Percentiles rank a stretch among this genome's conserved stretches.
Evolutionary conservation across 169 alveolate species (phyloP).

Genomic region (Babesia ovata): DNA sequence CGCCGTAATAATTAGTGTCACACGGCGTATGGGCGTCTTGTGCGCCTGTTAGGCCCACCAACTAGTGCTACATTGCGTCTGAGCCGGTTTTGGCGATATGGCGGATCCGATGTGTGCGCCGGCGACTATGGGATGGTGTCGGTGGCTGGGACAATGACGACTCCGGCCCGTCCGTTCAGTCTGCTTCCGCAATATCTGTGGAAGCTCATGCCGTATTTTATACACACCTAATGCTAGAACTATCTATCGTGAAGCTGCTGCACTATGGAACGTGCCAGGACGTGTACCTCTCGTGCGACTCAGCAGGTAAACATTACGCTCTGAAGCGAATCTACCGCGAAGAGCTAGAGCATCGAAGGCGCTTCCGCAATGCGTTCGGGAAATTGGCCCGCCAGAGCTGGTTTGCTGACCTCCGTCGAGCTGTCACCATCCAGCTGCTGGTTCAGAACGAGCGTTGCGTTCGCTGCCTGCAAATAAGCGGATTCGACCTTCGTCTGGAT

Average conservation of each 20-base stretch:
- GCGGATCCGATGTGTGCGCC: neutral
- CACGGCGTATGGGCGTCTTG: neutral
- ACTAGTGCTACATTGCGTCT: neutral
- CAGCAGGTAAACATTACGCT: constrained; percentile 31
- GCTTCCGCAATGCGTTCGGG: constrained; percentile 26
- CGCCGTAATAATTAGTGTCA: constrained; percentile 12
- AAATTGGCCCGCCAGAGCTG: constrained; percentile 24
- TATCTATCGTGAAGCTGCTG: constrained; percentile 35
- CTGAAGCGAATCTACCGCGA: constrained; percentile 34
- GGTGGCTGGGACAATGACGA: neutral
- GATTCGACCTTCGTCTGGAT: constrained; percentile 4
- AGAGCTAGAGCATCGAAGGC: constrained; percentile 40
- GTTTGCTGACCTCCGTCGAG: constrained; percentile 32
- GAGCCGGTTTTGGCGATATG: neutral
- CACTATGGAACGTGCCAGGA: constrained; percentile 59
- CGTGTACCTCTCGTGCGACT: constrained; percentile 39
- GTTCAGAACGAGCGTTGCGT: constrained; percentile 37
- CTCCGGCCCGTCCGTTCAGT: neutral
- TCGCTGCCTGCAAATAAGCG: constrained; percentile 6
- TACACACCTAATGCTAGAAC: constrained; percentile 13
- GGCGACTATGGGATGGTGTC: neutral
- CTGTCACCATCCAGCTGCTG: constrained; percentile 36
- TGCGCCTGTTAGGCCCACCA: neutral
- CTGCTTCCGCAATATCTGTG: neutral
- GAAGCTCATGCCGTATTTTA: neutral